Base-by-base conservation (phyloP, 768 basidiomycete genomes). In the Lactarius akahatsu region DNA sequence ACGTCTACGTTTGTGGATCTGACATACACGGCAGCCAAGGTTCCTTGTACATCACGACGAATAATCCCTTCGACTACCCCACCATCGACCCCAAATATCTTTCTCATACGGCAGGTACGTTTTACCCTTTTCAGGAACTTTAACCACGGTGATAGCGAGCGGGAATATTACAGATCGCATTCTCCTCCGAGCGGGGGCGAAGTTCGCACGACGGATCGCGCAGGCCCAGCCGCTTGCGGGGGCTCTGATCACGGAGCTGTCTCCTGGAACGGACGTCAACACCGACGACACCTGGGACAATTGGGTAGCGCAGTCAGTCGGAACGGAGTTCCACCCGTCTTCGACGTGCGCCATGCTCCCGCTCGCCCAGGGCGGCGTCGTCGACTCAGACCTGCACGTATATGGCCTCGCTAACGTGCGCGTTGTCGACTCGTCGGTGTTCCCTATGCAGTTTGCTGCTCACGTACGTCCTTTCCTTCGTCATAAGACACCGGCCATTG, bases 41-140 rank as follows among this genome's bases (percentile, higher is more conserved):
- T n/a, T 80, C 79, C 6, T 72, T 90, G 34, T 83, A 82, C 65
- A 85, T 90, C 77, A 86, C 80, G 72, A 82, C 84, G 3, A 77
- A 80, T 18, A 81, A 83, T 64, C 77, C 85, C 1, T 91, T 90
- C 75, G 83, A 84, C 64, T 70, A 77, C 28, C 87, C 87, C 6
- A 73, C 81, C 55, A 85, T 91, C 72, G 86, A 91, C 74, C 89
- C 89, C 4, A 76, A 81, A 66, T 90, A 90, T 76, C 82, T 88
- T 61, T 77, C 82, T 6, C 83, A 87, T 70, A 74, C 79, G 7
- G 82, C 83, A 26, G 84, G 81, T 82, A 61, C 26, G 76, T 70
- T n/a, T 59, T 18, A 30, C 36, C 10, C 1, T 40, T n/a, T 41
- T 15, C 1, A 26, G 10, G 57, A 11, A 32, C 16, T 30, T 15